Base-by-base conservation (phyloP, 495 filamentous ascomycete genomes). In the Articulospora tetracladia region DNA sequence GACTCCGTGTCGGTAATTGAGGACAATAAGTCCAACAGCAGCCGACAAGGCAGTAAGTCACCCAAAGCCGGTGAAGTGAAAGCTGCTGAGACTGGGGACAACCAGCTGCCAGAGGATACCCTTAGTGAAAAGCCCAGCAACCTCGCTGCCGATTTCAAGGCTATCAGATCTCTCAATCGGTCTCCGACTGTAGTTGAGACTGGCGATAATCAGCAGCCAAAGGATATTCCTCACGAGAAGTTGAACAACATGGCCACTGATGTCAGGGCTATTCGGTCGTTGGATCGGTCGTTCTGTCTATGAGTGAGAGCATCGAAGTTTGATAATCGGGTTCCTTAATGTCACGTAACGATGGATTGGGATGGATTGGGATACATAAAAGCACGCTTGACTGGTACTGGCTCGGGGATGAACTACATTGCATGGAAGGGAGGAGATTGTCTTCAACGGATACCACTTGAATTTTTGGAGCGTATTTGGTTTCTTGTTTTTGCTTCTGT, bases 151-250 rank as follows among this genome's bases (percentile, higher is more conserved):
- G 88, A 91, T 60, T 79, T 80, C 64, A 73, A 86, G 52, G 85
- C 86, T 1, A 73, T 91, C 39, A 79, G 82, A 56, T 82, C 86
- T 53, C 73, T 92, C 50, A 83, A 92, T 68, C 74, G 74, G 57
- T 44, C 39, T 3, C 15, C n/a, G 39, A 3, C 39, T 7, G 39
- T 17, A 3, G 15, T 44, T 12, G 39, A 44, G 39, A 44, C 11
- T 7, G 47, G 53, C 13, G 59, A 64, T 36, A 49, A 64, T 68
- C 60, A 65, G 66, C 54, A 79, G 11, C 83, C 81, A 0, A 76
- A 80, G 36, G 84, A 86, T 67, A 87, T 87, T 56, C 84, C 84
- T 17, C 81, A 77, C 53, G 82, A 86, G 58, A 87, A 86, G 67
- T 73, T 86, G 27, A 78, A 78, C 26, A 87, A 83, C 62, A 72